Base-by-base conservation (phyloP, 768 basidiomycete genomes). In the Strobilomyces echinocephalus region DNA sequence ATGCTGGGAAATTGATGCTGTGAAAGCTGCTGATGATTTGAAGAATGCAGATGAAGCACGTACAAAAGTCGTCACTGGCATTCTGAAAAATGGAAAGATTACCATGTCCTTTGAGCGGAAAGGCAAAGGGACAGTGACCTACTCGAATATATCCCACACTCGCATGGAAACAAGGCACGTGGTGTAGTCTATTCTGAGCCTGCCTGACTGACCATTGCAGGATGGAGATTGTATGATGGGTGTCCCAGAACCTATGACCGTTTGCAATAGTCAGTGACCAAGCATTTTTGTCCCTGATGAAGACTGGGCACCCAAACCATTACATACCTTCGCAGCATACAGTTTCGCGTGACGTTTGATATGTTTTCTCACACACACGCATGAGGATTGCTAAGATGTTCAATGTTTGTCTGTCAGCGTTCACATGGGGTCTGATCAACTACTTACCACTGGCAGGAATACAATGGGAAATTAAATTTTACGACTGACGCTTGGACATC, bases 391-490 rank as follows among this genome's bases (percentile, higher is more conserved):
- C 46, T 36, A 47, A 47, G 9, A 47, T 47, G 46, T 26, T 47
- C 28, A 28, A 28, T 8, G 28, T 28, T 28, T 8, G 28, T 28
- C 28, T 28, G 28, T 28, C 28, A 28, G 28, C 28, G 28, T 28
- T 28, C 28, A 28, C 28, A 28, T 28, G 28, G 28, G 28, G 28
- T 28, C 28, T 28, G 28, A 28, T 28, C 28, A 28, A 28, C 28
- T 28, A 28, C 28, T 28, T 28, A 28, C 28, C 28, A 28, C 28
- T 28, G 28, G 28, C 28, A 48, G 50, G 46, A 53, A 20, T 26
- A 47, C 26, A n/a, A 53, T 14, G 33, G 52, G 1, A 40, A 53
- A 16, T 26, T 53, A 26, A 53, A 15, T 15, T 53, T 53, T 12
- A 43, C 20, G 1, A 53, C n/a, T 0, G 40, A 53, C 16, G 26